Evolutionary conservation across 352 stramenopile species (phyloP), one percentile per base, ranked within the genome.

Genomic region (Phytophthora idaei): DNA sequence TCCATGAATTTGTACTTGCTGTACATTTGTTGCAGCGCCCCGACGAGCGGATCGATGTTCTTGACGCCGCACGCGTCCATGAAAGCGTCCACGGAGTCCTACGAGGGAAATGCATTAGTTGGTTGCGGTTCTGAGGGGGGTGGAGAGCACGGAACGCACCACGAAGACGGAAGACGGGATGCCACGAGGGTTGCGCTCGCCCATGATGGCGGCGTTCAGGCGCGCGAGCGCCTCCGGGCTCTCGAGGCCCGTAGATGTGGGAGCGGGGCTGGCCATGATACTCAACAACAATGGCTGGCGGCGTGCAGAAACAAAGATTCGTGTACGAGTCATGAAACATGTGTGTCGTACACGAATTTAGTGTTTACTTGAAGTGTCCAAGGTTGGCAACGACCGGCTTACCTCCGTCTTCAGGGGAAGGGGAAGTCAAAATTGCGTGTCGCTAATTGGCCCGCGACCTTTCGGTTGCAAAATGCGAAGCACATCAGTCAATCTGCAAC

Each of bases 1-100:
- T 97, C 90, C 85, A 96, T 95, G 57, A 92, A 92, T 66, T 96
- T 96, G 69, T 96, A 96, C 75, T 97, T 95, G 77, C 85, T 94
- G 72, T 94, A 95, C 64, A 95, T 85, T 59, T 95, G 86, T 71
- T 95, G 86, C 60, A 95, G 71, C 41, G 86, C 80, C 5, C 84
- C 86, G 1, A 95, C 83, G 6, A 95, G 80, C 39, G 85, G 85
- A 56, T 94, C 86, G 58, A 94, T 92, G 21, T 68, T 71, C 29
- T 71, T 67, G 7, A 92, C 76, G 5, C 84, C 85, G 15, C 83
- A 71, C 7, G 72, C 72, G 31, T 53, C 58, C 78, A 92, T 85
- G 67, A 92, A 93, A n/a, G 73, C 46, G 44, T 95, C 85, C 17
- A 94, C 86, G 9, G 70, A 71, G 41, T 94, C 85, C 85, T 55